Conservation (phyloP, 1,284 basidiomycete species). For the Rhodotorula sp. region DNA sequence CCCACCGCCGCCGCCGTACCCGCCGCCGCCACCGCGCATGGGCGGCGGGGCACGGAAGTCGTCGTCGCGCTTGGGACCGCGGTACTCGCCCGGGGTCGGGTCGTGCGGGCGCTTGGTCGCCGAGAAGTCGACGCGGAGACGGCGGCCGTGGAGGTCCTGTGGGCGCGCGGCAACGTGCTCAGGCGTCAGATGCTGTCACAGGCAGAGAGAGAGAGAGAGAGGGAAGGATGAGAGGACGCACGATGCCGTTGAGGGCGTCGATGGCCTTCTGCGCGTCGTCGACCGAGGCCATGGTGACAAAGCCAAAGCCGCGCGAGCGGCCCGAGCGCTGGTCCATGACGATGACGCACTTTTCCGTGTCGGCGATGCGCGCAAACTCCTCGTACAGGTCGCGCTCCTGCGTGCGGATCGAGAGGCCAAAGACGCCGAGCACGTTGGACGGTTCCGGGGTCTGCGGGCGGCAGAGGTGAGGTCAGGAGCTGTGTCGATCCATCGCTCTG, state of each 20-base stretch:
- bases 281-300: slow-evolving; percentile 85
- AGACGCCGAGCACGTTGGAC: slow-evolving; percentile 88
- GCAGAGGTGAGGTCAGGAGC: too few species aligned
- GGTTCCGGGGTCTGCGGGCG: slow-evolving; percentile 60
- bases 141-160: slow-evolving; percentile 88
- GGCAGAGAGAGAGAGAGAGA: neutral
- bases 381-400: slow-evolving; percentile 90
- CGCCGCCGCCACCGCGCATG: neutral
- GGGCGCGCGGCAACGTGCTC: neutral
- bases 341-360: slow-evolving; percentile 90
- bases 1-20: neutral
- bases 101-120: slow-evolving; percentile 90
- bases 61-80: slow-evolving; percentile 77
- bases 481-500: too few species aligned
- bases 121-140: slow-evolving; percentile 95
- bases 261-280: slow-evolving; percentile 88
- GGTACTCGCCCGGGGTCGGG: slow-evolving; percentile 96
- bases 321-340: slow-evolving; percentile 98
- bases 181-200: neutral
- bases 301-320: slow-evolving; percentile 95
- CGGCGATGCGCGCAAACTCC: slow-evolving; percentile 78
- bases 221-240: slow-evolving; percentile 54
- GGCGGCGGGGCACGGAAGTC: slow-evolving; percentile 12
- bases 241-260: slow-evolving; percentile 86
- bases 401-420: slow-evolving; percentile 92